phyloP scores from a whole-genome alignment of 306 rosid species.

The Ormosia emarginata region DNA sequence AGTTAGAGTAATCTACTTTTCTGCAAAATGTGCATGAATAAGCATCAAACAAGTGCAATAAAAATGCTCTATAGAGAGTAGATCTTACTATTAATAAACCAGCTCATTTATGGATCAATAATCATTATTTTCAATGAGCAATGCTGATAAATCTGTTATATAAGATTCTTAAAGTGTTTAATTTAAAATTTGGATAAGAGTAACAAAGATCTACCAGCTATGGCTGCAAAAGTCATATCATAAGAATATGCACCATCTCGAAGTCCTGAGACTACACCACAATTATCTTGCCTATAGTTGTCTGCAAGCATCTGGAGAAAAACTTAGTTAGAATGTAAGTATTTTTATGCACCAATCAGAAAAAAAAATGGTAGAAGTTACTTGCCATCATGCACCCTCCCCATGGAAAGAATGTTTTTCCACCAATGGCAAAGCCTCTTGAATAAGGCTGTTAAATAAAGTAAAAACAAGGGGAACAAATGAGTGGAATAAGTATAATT shows the following conservation, averaged over 20 bases:
- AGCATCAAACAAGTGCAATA: background rate
- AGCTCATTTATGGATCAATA: background rate
- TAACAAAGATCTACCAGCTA: constrained; percentile 58
- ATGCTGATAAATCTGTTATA: background rate
- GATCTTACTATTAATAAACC: too few species aligned
- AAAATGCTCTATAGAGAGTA: background rate
- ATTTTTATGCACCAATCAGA: background rate
- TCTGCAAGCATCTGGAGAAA: constrained; percentile 89
- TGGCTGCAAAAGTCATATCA: constrained; percentile 97
- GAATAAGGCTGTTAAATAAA: too few species aligned
- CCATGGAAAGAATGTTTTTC: too few species aligned
- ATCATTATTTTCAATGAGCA: background rate
- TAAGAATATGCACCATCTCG: constrained; percentile 92
- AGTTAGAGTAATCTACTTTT: background rate
- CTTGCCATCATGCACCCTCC: too few species aligned
- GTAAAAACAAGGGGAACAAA: too few species aligned
- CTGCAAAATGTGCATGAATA: background rate
- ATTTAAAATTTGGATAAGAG: background rate
- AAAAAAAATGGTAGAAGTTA: too few species aligned
- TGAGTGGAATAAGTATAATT: too few species aligned
- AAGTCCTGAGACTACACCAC: constrained; percentile 83
- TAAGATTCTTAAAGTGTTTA: background rate
- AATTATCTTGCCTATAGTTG: constrained; percentile 72
- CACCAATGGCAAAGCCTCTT: too few species aligned
- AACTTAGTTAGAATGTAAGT: constrained; percentile 25